These are phyloP conservation scores for Fusarium guadeloupense DNA, from an alignment of 2,329 filamentous ascomycete species.

Conservation along the genomic window DNA sequence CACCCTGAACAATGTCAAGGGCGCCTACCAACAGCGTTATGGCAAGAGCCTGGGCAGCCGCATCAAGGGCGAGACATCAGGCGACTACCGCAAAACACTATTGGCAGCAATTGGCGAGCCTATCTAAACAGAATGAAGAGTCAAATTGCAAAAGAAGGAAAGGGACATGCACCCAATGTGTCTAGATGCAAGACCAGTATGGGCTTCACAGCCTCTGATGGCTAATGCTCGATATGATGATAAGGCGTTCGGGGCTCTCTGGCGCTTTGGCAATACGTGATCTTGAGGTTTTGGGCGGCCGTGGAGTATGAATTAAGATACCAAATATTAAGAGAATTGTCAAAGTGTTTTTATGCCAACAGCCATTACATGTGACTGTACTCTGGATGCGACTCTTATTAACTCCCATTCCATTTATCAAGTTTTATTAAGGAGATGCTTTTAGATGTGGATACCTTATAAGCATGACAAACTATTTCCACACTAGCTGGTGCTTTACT, in stretches of 20 bases:
- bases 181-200: constrained; percentile 2
- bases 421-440: too few species aligned
- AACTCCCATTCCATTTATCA: too few species aligned
- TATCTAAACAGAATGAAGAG: constrained; percentile 11
- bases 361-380: too few species aligned
- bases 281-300: constrained; percentile 15
- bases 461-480: too few species aligned
- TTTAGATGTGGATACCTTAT: too few species aligned
- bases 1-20: constrained; percentile 79
- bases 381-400: too few species aligned
- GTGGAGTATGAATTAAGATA: constrained; percentile 21
- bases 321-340: constrained; percentile 9
- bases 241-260: constrained; percentile 27
- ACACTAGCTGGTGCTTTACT: too few species aligned
- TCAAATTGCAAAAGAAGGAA: not conserved
- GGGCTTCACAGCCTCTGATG: constrained; percentile 18
- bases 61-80: constrained; percentile 84
- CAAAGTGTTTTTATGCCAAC: not conserved
- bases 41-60: constrained; percentile 71
- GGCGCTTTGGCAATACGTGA: constrained; percentile 13
- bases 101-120: constrained; percentile 70
- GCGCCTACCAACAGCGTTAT: constrained; percentile 78
- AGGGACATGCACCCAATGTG: not conserved
- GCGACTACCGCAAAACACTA: constrained; percentile 82
- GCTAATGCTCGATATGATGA: constrained; percentile 18